Evolutionary conservation across 768 basidiomycete species (phyloP).

Genomic region (Mycena albidolilacea): DNA sequence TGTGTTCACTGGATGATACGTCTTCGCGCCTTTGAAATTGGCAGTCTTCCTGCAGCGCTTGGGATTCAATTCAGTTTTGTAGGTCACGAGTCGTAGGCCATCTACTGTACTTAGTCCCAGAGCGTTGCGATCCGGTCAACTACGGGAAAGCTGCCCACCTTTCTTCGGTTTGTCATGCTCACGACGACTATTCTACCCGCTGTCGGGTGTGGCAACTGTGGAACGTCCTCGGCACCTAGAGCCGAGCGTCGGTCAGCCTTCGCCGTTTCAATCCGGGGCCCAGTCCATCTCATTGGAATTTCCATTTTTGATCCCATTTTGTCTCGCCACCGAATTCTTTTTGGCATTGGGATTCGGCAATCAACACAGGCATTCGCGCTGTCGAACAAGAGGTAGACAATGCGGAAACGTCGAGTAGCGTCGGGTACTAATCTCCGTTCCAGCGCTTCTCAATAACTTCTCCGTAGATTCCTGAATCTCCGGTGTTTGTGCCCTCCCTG

Average conservation of each 20-base stretch:
- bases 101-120: background rate
- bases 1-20: background rate
- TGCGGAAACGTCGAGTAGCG: too few species aligned
- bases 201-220: background rate
- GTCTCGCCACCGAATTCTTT: background rate
- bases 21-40: background rate
- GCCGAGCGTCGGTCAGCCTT: background rate
- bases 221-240: background rate
- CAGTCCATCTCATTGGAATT: too few species aligned
- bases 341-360: background rate
- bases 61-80: background rate
- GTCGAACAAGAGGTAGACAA: background rate
- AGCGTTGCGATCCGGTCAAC: background rate
- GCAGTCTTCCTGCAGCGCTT: background rate
- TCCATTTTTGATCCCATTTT: background rate
- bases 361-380: background rate
- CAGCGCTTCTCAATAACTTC: background rate
- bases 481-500: background rate
- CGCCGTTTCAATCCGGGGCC: slow-evolving; percentile 2
- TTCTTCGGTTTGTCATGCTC: background rate
- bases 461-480: background rate
- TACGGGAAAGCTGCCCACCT: background rate
- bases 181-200: background rate
- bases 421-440: background rate
- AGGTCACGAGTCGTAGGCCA: background rate